Evolutionary conservation across 1,139 yeast genomes (phyloP).

Genomic region (Cylindricascospora bacillispora): DNA sequence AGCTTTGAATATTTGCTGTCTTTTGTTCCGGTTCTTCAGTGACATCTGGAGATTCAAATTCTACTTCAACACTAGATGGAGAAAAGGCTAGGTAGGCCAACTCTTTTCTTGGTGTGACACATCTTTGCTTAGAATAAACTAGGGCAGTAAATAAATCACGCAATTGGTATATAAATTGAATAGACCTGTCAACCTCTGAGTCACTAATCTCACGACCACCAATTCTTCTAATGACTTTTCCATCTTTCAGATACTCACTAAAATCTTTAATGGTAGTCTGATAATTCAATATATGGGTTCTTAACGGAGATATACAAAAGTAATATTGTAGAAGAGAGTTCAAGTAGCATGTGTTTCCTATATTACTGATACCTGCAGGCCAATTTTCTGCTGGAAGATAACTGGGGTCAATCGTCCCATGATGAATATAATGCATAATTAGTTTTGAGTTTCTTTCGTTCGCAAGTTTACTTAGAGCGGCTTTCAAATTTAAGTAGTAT

Average conservation of each 20-base stretch:
- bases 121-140: constrained; percentile 48
- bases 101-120: constrained; percentile 73
- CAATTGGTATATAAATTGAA: constrained; percentile 65
- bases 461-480: constrained; percentile 39
- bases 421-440: constrained; percentile 38
- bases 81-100: constrained; percentile 81
- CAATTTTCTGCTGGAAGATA: constrained; percentile 51
- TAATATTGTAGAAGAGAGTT: constrained; percentile 84
- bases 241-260: constrained; percentile 16
- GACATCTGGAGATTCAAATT: constrained; percentile 29
- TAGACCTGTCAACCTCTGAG: constrained; percentile 65
- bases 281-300: constrained; percentile 52
- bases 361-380: constrained; percentile 88
- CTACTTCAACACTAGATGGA: constrained; percentile 56
- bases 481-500: constrained; percentile 39
- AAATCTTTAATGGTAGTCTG: constrained; percentile 15
- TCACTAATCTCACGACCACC: constrained; percentile 76
- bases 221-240: constrained; percentile 41
- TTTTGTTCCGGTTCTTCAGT: constrained; percentile 2
- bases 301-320: constrained; percentile 70
- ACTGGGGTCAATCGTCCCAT: constrained; percentile 50
- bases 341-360: constrained; percentile 90
- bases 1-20: background rate
- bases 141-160: constrained; percentile 56
- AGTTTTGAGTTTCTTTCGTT: constrained; percentile 38